Percentiles rank a stretch among this genome's conserved stretches.
Evolutionary conservation across 2,329 filamentous ascomycete species (phyloP).

Genomic region (Claviceps sp.): DNA sequence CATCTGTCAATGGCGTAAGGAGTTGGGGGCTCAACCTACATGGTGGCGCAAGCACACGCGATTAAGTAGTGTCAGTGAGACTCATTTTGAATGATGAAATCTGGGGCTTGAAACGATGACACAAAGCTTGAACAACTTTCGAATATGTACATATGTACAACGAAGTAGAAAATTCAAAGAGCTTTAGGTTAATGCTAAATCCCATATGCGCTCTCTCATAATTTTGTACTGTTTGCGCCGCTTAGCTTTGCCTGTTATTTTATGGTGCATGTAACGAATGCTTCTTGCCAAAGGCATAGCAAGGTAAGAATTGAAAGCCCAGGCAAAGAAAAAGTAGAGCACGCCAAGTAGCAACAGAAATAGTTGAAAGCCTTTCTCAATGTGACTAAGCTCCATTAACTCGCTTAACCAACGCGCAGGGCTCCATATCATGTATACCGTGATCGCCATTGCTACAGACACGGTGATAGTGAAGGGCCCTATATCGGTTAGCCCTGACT

Average conservation of each 20-base stretch:
- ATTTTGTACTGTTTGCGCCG: slow-evolving; percentile 80
- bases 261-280: slow-evolving; percentile 48
- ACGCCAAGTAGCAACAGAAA: slow-evolving; percentile 60
- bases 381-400: slow-evolving; percentile 75
- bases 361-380: slow-evolving; percentile 58
- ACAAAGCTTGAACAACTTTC: too few species aligned
- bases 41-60: too few species aligned
- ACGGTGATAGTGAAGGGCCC: slow-evolving; percentile 79
- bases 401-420: slow-evolving; percentile 55
- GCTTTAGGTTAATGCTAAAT: slow-evolving; percentile 4
- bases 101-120: too few species aligned
- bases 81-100: too few species aligned
- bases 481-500: slow-evolving; percentile 18
- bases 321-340: slow-evolving; percentile 55
- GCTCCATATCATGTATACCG: slow-evolving; percentile 66
- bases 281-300: slow-evolving; percentile 55
- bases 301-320: slow-evolving; percentile 56
- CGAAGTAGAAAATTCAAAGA: too few species aligned
- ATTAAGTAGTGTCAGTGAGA: too few species aligned
- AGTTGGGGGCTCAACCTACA: too few species aligned
- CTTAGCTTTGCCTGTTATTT: slow-evolving; percentile 50
- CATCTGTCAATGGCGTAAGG: too few species aligned
- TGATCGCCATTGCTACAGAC: slow-evolving; percentile 49
- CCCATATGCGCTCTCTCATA: slow-evolving; percentile 45
- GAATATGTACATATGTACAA: too few species aligned